Conservation (phyloP, 2,329 filamentous ascomycete species). For the Tolypocladium guangdongense region DNA sequence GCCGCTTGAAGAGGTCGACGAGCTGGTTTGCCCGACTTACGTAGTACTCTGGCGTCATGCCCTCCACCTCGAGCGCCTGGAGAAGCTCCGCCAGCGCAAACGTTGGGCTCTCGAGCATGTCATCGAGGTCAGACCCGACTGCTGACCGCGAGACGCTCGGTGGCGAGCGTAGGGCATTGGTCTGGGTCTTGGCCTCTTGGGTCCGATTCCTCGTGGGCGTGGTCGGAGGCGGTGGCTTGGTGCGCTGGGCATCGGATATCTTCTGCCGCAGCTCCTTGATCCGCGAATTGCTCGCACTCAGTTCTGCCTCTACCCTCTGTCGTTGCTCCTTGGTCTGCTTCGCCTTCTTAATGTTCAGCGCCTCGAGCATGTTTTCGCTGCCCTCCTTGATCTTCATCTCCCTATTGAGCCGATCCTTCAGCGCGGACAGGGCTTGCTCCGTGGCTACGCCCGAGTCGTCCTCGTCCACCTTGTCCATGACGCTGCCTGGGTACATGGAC, state of each 20-base stretch:
- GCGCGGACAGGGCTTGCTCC: slow-evolving; percentile 62
- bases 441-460: slow-evolving; percentile 43
- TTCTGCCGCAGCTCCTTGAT: slow-evolving; percentile 50
- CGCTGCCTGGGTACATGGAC: slow-evolving; percentile 24
- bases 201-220: slow-evolving; percentile 44
- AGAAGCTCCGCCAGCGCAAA: slow-evolving; percentile 84
- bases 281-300: slow-evolving; percentile 74
- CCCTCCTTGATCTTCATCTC: slow-evolving; percentile 98
- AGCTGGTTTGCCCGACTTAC: slow-evolving; percentile 84
- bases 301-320: slow-evolving; percentile 69
- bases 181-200: slow-evolving; percentile 32
- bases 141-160: slow-evolving; percentile 44
- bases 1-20: slow-evolving; percentile 90
- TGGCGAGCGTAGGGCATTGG: slow-evolving; percentile 43
- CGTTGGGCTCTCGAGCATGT: slow-evolving; percentile 74
- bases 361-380: slow-evolving; percentile 95
- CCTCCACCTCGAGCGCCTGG: slow-evolving; percentile 77
- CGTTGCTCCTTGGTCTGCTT: slow-evolving; percentile 90
- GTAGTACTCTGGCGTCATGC: slow-evolving; percentile 88
- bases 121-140: slow-evolving; percentile 52
- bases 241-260: slow-evolving; percentile 48
- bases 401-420: slow-evolving; percentile 81
- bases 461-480: slow-evolving; percentile 51
- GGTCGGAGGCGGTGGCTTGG: slow-evolving; percentile 32
- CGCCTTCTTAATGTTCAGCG: slow-evolving; percentile 84